phyloP scores from a whole-genome alignment of 306 rosid species.

The Lathyrus oleraceus region DNA sequence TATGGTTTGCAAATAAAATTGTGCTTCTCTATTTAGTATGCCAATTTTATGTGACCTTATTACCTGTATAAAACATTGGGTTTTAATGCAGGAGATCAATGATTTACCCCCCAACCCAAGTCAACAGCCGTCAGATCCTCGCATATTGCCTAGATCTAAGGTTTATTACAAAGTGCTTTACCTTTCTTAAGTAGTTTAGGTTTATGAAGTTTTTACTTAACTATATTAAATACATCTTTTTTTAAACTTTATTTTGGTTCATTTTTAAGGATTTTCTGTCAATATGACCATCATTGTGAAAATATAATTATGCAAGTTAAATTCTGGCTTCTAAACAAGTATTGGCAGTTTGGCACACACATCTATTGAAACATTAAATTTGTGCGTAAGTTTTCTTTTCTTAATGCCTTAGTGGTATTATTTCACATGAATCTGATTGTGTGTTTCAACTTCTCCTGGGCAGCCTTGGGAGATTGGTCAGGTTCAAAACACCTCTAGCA shows the following conservation, averaged over 20 bases:
- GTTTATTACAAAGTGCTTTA: slow-evolving; percentile 40
- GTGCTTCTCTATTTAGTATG: slow-evolving; percentile 12
- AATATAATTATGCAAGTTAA: neutral
- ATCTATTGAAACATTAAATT: neutral
- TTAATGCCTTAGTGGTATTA: slow-evolving; percentile 11
- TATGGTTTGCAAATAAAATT: slow-evolving; percentile 14
- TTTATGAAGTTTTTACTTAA: slow-evolving; percentile 19
- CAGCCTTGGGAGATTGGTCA: slow-evolving; percentile 86
- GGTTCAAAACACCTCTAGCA: slow-evolving; percentile 55
- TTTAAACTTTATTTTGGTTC: slow-evolving; percentile 26
- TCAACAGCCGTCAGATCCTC: slow-evolving; percentile 78
- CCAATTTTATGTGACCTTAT: slow-evolving; percentile 28
- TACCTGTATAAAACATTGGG: slow-evolving; percentile 32
- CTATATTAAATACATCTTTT: neutral
- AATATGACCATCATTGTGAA: slow-evolving; percentile 22
- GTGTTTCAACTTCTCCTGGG: slow-evolving; percentile 39
- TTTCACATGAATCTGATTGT: slow-evolving; percentile 33
- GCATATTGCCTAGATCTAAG: slow-evolving; percentile 66
- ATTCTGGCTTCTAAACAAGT: slow-evolving; percentile 8
- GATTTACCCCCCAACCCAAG: slow-evolving; percentile 73
- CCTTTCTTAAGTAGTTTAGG: slow-evolving; percentile 19
- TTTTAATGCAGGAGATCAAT: slow-evolving; percentile 65
- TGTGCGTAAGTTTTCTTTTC: slow-evolving; percentile 20
- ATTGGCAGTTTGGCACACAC: neutral
- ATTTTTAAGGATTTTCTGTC: slow-evolving; percentile 25